Base-by-base conservation (phyloP, 176 grass and related monocot species). In the Triticum timopheevii region DNA sequence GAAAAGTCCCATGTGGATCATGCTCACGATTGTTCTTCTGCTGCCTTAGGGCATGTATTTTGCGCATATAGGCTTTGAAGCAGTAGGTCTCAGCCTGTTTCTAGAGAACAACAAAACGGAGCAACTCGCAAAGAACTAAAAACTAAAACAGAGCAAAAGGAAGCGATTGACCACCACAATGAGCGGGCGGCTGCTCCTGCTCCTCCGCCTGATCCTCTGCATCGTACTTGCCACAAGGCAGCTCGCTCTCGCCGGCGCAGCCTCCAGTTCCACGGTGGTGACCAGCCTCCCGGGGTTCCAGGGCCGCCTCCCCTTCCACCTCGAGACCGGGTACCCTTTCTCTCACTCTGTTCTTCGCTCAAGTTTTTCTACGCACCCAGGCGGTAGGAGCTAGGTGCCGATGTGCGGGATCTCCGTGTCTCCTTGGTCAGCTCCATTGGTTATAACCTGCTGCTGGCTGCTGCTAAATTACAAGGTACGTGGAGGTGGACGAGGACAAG, bases 221-320 rank as follows among this genome's bases (percentile, higher is more conserved):
- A 3, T 13, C 7, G n/a, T n/a, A 13, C 6, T 23, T 38, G 13
- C 25, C 85, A 17, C 38, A 16, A 15, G 39, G 34, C 68, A 70
- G 20, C 19, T 71, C 68, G 35, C 19, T 4, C 0, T 17, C 35
- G 50, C 25, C 66, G 12, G 17, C 49, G 15, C 61, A 33, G 27
- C 25, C 49, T 44, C 85, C 44, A 61, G 45, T 27, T 63, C 69
- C 58, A 61, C 12, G 13, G n/a, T 78, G 33, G 90, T 95, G 82
- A 86, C 80, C 39, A 78, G 72, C 68, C 81, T 95, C 68, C 93
- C 93, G 1, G 93, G 93, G 4, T 95, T 78, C 67, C 45, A 76
- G 11, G 90, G 88, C 35, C 39, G 10, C 30, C 82, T 92, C 28
- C 93, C 90, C 1, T 95, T 92, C 85, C 42, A 75, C 69, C 85